phyloP scores from a whole-genome alignment of 192 early-diverging fungal species.

The Mortierella antarctica region DNA sequence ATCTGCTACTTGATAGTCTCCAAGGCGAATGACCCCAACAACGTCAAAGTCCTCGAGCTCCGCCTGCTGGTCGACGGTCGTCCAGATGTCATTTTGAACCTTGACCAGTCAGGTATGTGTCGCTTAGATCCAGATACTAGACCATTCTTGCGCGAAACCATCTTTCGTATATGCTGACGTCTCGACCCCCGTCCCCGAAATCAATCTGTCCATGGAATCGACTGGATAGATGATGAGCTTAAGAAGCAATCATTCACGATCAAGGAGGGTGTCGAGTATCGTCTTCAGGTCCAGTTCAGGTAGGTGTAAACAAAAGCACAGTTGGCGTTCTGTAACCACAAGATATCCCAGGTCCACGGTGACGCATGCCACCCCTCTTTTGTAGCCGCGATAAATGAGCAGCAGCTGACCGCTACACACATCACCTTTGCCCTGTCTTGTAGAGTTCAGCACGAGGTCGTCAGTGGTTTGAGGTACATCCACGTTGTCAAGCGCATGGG shows the following conservation, averaged over 20 bases:
- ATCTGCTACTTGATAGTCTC: constrained; percentile 8
- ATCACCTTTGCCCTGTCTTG: not conserved
- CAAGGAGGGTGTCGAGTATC: constrained; percentile 96
- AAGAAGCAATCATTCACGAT: constrained; percentile 84
- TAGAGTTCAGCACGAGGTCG: constrained; percentile 91
- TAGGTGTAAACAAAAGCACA: constrained; percentile 23
- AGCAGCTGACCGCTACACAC: not conserved
- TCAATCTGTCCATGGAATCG: not conserved
- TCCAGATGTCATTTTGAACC: constrained; percentile 78
- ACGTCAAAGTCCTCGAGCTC: constrained; percentile 81
- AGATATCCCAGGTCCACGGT: too few species aligned
- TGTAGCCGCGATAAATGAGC: too few species aligned
- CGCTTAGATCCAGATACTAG: not conserved
- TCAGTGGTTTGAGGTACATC: constrained; percentile 94
- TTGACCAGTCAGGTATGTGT: constrained; percentile 77
- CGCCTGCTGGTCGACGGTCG: constrained; percentile 80
- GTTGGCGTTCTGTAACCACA: not conserved
- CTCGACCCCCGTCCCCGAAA: too few species aligned
- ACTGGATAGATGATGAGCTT: constrained; percentile 68
- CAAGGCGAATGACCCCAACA: constrained; percentile 35
- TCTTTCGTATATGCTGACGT: too few species aligned
- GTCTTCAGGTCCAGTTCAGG: constrained; percentile 93
- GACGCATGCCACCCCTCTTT: too few species aligned
- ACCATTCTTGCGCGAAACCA: too few species aligned
- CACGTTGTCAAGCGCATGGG: constrained; percentile 92